A percentile compares a stretch with the other conserved stretches of the same genome.
Evolutionary conservation across 1,139 yeast species (phyloP).

Genomic region (Saccharomyces uvarum): DNA sequence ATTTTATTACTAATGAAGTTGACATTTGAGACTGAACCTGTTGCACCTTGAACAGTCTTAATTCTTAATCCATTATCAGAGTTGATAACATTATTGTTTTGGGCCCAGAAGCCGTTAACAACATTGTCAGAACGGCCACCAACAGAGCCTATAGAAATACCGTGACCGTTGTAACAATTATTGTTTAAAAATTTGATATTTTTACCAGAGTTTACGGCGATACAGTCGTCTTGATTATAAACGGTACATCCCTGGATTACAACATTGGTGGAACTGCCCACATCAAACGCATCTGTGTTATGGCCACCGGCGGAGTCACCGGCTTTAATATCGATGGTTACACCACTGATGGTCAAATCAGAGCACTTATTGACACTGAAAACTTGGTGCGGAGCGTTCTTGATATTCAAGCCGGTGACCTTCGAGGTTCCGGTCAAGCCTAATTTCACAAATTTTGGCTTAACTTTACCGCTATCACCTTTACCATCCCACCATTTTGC

Average conservation of each 20-base stretch:
- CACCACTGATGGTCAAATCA: constrained; percentile 6
- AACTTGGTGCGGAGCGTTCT: constrained; percentile 13
- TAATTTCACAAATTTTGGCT: constrained; percentile 14
- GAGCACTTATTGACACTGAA: constrained; percentile 8
- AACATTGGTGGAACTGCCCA: constrained; percentile 9
- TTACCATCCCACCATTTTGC: constrained; percentile 15
- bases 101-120: constrained; percentile 9
- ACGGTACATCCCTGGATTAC: constrained; percentile 9
- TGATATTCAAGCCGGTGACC: constrained; percentile 10
- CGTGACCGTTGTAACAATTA: constrained; percentile 15
- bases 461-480: constrained; percentile 13
- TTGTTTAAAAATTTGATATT: constrained; percentile 10
- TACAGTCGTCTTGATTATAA: constrained; percentile 16
- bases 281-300: constrained; percentile 16
- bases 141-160: constrained; percentile 17
- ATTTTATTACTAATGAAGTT: constrained; percentile 9
- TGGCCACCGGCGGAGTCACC: constrained; percentile 11
- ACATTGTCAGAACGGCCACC: constrained; percentile 11
- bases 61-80: constrained; percentile 16
- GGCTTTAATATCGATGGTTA: constrained; percentile 11
- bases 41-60: constrained; percentile 13
- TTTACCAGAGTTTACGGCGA: constrained; percentile 15
- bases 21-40: constrained; percentile 12
- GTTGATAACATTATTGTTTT: constrained; percentile 7
- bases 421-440: constrained; percentile 7